A percentile compares a stretch with the other conserved stretches of the same genome.
Conservation (phyloP, 371 early-diverging fungal species). For the Syncephalastrum contaminatum region DNA sequence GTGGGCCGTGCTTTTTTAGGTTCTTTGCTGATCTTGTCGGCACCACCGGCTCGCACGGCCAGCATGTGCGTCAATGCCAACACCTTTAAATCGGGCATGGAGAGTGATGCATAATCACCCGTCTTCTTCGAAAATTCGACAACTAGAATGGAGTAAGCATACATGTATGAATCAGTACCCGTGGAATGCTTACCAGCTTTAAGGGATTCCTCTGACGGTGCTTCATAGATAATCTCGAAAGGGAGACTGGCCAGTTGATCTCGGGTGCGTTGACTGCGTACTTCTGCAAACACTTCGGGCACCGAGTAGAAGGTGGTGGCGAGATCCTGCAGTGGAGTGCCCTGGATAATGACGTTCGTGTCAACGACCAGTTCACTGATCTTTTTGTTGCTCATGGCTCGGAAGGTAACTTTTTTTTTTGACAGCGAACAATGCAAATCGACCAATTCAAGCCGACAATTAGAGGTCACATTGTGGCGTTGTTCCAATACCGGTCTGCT, state of each 20-base stretch:
- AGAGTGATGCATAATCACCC: slow-evolving; percentile 86
- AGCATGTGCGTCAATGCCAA: slow-evolving; percentile 87
- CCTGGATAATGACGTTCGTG: slow-evolving; percentile 62
- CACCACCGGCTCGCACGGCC: slow-evolving; percentile 74
- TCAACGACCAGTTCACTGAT: slow-evolving; percentile 58
- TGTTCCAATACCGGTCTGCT: slow-evolving; percentile 12
- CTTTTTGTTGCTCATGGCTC: slow-evolving; percentile 8
- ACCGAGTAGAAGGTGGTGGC: slow-evolving; percentile 81
- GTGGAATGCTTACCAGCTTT: slow-evolving; percentile 55
- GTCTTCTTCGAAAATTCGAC: slow-evolving; percentile 87
- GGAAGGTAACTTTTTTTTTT: neutral
- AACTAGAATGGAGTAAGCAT: slow-evolving; percentile 40
- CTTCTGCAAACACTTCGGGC: slow-evolving; percentile 87
- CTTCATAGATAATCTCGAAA: slow-evolving; percentile 63
- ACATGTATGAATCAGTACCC: neutral
- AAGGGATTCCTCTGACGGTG: slow-evolving; percentile 79
- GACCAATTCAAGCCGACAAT: slow-evolving; percentile 2
- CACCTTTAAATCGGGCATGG: slow-evolving; percentile 85
- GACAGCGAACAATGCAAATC: neutral
- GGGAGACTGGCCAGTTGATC: slow-evolving; percentile 65
- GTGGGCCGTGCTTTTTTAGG: slow-evolving; percentile 45
- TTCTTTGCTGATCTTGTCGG: slow-evolving; percentile 60
- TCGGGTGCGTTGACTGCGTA: slow-evolving; percentile 76
- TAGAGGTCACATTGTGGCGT: slow-evolving; percentile 1
- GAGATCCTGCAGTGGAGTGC: slow-evolving; percentile 39